Percentiles rank a stretch among this genome's conserved stretches.
phyloP scores from a whole-genome alignment of 2,329 filamentous ascomycete genomes.

The Clonostachys rosea region DNA sequence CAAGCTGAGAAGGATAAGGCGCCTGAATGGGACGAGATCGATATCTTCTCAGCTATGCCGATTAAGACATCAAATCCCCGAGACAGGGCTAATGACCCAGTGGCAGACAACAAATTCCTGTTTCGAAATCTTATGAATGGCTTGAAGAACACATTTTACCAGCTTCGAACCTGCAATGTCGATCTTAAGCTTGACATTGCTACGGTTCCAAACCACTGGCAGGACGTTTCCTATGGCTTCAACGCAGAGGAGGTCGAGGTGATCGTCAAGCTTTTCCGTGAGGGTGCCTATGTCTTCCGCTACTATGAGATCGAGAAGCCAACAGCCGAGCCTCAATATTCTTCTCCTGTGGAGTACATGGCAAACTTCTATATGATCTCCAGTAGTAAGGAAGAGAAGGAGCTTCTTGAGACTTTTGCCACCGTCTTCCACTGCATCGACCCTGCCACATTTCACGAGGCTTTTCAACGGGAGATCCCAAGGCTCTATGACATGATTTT shows the following conservation, averaged over 20 bases:
- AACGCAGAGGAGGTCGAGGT: constrained; percentile 96
- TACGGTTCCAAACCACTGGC: constrained; percentile 85
- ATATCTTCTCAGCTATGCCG: constrained; percentile 93
- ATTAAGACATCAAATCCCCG: constrained; percentile 93
- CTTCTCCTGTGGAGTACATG: constrained; percentile 85
- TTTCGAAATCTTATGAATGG: constrained; percentile 97
- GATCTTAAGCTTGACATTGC: constrained; percentile 65
- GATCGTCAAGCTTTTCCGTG: constrained; percentile 93
- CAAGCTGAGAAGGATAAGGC: constrained; percentile 75
- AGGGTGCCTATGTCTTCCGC: constrained; percentile 92
- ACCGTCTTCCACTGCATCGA: constrained; percentile 99
- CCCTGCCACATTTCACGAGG: constrained; percentile 95
- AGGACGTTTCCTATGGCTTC: constrained; percentile 93
- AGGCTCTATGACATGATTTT: constrained; percentile 97
- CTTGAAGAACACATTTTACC: constrained; percentile 93
- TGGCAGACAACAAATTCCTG: constrained; percentile 94
- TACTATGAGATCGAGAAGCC: constrained; percentile 93
- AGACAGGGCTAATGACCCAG: constrained; percentile 83
- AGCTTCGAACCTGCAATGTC: constrained; percentile 86
- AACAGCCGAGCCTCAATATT: constrained; percentile 64
- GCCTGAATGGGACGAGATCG: constrained; percentile 96
- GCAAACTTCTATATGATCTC: constrained; percentile 93
- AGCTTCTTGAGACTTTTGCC: constrained; percentile 93
- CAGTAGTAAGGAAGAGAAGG: constrained; percentile 94
- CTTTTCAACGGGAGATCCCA: constrained; percentile 96